Base-by-base conservation (phyloP, 805 yeast genomes). In the Clavispora asparagi region DNA sequence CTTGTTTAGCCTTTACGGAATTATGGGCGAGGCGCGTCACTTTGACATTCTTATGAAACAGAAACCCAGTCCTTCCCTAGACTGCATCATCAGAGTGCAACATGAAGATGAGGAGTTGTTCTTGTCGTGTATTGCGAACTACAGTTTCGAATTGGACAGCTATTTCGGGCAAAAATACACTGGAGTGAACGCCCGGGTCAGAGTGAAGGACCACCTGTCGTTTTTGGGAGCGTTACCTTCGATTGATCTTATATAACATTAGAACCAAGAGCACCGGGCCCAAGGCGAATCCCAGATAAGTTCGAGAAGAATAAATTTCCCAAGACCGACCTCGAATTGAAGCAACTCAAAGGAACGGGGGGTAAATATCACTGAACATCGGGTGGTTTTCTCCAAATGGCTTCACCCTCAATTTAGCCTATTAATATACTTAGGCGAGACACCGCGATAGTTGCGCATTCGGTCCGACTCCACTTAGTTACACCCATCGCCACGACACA, bases 1-100 rank as follows among this genome's bases (percentile, higher is more conserved):
- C 27, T 46, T 68, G n/a, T 49, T 51, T 6, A 61, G 59, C 35
- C 48, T 65, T 27, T 59, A 68, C 44, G 74, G 74, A 1, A 43
- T 68, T 11, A 51, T 63, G 14, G 74, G 74, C 4, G 66, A 65
- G 46, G 56, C 71, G 0, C 31, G 61, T 8, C 65, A 57, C 43
- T 64, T 56, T 49, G 70, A 65, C 40, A 42, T 68, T 4, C 51
- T 66, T 14, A 51, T 54, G 14, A 43, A 47, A 11, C 50, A 43
- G 31, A 45, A 51, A 10, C 39, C 39, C 5, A 50, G 45, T 12
- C 59, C 59, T 10, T 47, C 54, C 9, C 25, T 43, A 2, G 44
- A 46, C 39, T 53, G 60, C 44, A 45, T 62, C 9, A 42, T 71
- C n/a, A 56, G 67, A 47, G 54, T 67, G 26, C 61, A 64, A 43